Evolutionary conservation across 306 rosid genomes (phyloP).

Genomic region (Ammopiptanthus mongolicus): DNA sequence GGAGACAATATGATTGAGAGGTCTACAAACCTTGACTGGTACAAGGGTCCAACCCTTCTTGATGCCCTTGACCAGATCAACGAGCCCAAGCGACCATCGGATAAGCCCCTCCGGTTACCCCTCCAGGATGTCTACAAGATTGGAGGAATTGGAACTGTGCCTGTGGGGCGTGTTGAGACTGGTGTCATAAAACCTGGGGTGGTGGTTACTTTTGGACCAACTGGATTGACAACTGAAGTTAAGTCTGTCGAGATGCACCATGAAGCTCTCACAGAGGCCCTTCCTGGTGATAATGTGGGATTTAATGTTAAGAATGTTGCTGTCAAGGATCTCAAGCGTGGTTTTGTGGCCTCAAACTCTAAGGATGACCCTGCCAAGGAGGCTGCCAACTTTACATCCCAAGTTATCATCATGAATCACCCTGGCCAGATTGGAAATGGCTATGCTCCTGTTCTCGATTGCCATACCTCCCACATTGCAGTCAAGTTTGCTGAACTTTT

Average conservation of each 20-base stretch:
- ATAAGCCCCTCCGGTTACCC: conserved; percentile 86
- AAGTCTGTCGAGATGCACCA: conserved; percentile 96
- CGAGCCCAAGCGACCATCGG: conserved; percentile 87
- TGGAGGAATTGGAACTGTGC: conserved; percentile 95
- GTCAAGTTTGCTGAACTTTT: conserved; percentile 69
- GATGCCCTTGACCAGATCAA: conserved; percentile 73
- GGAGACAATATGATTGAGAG: conserved; percentile 95
- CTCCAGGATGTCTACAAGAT: conserved; percentile 98
- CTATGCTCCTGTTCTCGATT: conserved; percentile 86
- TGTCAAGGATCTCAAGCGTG: conserved; percentile 95
- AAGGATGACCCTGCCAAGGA: conserved; percentile 96
- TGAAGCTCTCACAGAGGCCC: conserved; percentile 73
- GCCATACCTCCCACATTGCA: conserved; percentile 89
- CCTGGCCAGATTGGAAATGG: conserved; percentile 94
- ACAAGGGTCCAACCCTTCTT: conserved; percentile 94
- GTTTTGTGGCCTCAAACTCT: conserved; percentile 83
- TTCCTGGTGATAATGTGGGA: conserved; percentile 87
- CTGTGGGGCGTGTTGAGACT: conserved; percentile 90
- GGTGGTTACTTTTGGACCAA: conserved; percentile 67
- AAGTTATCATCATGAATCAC: conserved; percentile 90
- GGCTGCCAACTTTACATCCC: conserved; percentile 81
- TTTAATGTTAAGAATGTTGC: conserved; percentile 94
- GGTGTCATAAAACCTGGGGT: conserved; percentile 74
- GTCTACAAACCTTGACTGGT: conserved; percentile 92
- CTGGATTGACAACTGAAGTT: conserved; percentile 75